A percentile compares a stretch with the other conserved stretches of the same genome.
Conservation (phyloP, 345 rosid species). For the Draba incana region DNA sequence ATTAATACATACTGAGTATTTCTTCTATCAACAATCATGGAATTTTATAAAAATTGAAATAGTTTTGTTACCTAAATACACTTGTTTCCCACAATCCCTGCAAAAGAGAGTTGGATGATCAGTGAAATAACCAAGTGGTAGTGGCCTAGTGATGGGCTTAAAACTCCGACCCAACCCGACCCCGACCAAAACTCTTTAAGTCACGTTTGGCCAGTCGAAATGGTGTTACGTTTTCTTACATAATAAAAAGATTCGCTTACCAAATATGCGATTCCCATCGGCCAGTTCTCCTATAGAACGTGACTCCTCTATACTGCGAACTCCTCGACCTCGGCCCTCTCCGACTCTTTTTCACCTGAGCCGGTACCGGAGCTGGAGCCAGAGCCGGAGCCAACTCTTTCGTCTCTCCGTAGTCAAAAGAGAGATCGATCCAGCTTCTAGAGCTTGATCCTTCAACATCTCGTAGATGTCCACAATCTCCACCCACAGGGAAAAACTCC, state of each 20-base stretch:
- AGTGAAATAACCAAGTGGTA: neutral
- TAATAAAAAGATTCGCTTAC: conserved; percentile 33
- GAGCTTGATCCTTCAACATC: conserved; percentile 49
- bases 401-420: conserved; percentile 45
- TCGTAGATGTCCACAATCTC: conserved; percentile 40
- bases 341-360: conserved; percentile 76
- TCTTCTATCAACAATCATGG: neutral
- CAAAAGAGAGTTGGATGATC: neutral
- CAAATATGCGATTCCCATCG: conserved; percentile 99
- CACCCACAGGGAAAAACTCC: conserved; percentile 64
- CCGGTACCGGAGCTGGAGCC: conserved; percentile 51
- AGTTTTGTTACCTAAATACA: conserved; percentile 71
- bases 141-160: too few relatives aligned
- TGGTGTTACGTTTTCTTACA: too few relatives aligned
- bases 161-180: too few relatives aligned
- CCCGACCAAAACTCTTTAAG: too few relatives aligned
- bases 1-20: too few relatives aligned
- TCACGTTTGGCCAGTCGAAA: too few relatives aligned
- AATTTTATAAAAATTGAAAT: neutral
- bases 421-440: conserved; percentile 60
- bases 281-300: conserved; percentile 93
- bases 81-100: conserved; percentile 99
- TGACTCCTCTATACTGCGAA: conserved; percentile 94
- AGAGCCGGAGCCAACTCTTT: conserved; percentile 46
- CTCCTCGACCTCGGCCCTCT: conserved; percentile 98